Conservation (phyloP, 306 rosid genomes). For the Erythrophleum fordii region DNA sequence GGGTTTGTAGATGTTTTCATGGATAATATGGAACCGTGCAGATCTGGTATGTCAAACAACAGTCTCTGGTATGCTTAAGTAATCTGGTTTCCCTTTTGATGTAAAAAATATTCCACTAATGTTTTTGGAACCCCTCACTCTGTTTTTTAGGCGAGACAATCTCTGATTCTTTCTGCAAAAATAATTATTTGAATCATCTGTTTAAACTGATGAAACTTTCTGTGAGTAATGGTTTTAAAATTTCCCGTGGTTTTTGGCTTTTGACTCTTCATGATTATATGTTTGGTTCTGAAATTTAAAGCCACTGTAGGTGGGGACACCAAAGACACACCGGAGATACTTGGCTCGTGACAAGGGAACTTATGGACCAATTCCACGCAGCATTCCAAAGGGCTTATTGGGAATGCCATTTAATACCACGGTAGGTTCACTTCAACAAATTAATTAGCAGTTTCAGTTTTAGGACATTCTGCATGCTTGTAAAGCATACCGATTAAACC, state of each 20-base stretch:
- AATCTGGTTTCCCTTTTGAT: neutral
- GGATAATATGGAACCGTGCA: neutral
- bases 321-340: conserved; percentile 89
- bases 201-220: conserved; percentile 14
- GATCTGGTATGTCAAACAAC: conserved; percentile 9
- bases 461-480: conserved; percentile 26
- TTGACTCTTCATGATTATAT: neutral
- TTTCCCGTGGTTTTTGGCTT: conserved; percentile 20
- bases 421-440: conserved; percentile 49
- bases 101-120: neutral
- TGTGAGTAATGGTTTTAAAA: neutral
- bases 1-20: neutral
- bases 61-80: neutral
- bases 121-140: neutral
- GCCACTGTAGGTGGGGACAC: conserved; percentile 83
- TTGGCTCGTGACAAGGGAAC: conserved; percentile 90
- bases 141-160: neutral
- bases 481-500: conserved; percentile 25
- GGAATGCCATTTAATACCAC: conserved; percentile 99
- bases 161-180: neutral
- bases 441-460: conserved; percentile 24
- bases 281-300: conserved; percentile 32
- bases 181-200: conserved; percentile 8
- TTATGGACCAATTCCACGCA: conserved; percentile 94
- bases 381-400: conserved; percentile 80